These are phyloP conservation scores for Diacronema lutheri DNA, from an alignment of 78 protist genomes.

Conservation along the genomic window DNA sequence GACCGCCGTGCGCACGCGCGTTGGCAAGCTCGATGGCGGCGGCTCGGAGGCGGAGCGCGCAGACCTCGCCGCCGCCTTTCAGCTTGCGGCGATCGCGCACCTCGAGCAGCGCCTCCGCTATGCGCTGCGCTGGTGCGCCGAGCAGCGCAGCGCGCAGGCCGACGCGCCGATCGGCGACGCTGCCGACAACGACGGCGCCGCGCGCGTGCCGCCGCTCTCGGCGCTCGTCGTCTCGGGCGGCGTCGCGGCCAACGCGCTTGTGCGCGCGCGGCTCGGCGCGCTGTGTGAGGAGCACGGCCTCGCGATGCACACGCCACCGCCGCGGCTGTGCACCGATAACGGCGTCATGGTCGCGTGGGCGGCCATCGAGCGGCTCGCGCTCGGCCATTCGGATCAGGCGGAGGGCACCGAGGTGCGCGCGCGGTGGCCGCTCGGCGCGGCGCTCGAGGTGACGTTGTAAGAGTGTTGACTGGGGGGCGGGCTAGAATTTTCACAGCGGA, in stretches of 20 bases:
- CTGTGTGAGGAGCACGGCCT: neutral
- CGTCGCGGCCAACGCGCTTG: constrained; percentile 17
- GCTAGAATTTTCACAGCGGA: no score
- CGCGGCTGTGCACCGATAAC: constrained; percentile 40
- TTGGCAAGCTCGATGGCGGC: neutral
- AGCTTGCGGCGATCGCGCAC: constrained; percentile 33
- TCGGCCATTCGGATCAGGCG: neutral
- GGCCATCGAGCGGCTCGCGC: neutral
- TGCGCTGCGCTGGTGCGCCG: neutral
- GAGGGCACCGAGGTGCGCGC: neutral
- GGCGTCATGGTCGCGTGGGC: constrained; percentile 54
- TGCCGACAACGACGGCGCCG: no score
- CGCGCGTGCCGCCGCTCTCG: neutral
- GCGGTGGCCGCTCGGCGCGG: constrained; percentile 1
- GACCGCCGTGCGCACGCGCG: constrained; percentile 16
- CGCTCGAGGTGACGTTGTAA: neutral
- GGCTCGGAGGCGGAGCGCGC: constrained; percentile 1
- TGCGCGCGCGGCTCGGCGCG: neutral
- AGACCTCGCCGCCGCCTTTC: constrained; percentile 50
- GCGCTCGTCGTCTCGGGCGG: constrained; percentile 30
- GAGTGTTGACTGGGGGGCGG: no score
- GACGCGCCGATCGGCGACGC: no score
- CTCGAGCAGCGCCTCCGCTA: constrained; percentile 11
- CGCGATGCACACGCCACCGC: constrained; percentile 16
- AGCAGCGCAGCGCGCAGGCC: neutral